Base-by-base conservation (phyloP, 176 grass and related monocot genomes). In the Lolium multiflorum region DNA sequence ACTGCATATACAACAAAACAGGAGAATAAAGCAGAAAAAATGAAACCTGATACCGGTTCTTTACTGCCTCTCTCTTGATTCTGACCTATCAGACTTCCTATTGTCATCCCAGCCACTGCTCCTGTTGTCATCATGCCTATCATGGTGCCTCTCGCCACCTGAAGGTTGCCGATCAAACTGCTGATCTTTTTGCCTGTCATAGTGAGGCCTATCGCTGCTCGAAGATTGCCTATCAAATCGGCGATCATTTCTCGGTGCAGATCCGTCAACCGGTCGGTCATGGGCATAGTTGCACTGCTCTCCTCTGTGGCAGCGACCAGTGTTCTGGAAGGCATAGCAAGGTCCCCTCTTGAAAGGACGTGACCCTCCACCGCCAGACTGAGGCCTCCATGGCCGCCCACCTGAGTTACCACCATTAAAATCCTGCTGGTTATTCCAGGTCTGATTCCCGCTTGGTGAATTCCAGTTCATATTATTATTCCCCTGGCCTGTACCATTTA, bases 381-480 rank as follows among this genome's bases (percentile, higher is more conserved):
- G 70, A 5, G 54, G 31, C 28, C 82, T 88, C 85, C 82, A 90
- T 64, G 88, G 39, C 86, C 83, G 78, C 61, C 83, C 81, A 76
- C 85, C 76, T 18, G 85, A 76, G 46, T 92, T 78, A 7, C 86
- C 60, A 8, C 75, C 79, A 72, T 50, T 81, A 62, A 76, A 83
- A 70, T 77, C 48, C 72, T 89, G 91, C 67, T 89, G 94, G 77
- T 83, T 89, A 81, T 83, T 91, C 86, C 87, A 89, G 49, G 74
- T 79, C 22, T 26, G 51, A 39, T 89, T 91, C 63, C 87, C 84
- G 71, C 71, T 90, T 78, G 86, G 82, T 81, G 77, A 54, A 83
- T 87, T 83, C 89, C 83, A 87, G 66, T 84, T 87, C 81, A 61
- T 54, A 43, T 92, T 90, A 69, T 77, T 84, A 87, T 93, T 96